Evolutionary conservation across 2,329 filamentous ascomycete genomes (phyloP), one percentile per base, ranked within the genome.

Genomic region (Colletotrichum chrysophilum): DNA sequence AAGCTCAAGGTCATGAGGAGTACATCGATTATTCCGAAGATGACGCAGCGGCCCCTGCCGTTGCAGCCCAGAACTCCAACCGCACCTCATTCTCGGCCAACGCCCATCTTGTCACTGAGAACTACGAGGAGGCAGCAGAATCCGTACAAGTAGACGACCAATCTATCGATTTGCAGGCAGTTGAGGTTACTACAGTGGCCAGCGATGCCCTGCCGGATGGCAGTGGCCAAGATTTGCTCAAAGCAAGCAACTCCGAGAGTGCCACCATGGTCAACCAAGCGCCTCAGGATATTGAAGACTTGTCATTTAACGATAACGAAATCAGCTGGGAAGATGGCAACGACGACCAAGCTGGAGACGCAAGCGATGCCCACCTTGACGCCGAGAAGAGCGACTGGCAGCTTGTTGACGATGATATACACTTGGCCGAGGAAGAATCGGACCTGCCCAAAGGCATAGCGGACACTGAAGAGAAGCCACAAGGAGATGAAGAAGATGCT

Each of bases 121-220:
- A 13, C 7, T 64, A 48, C 18, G 34, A 69, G 12, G 32, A 55
- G 5, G 6, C 18, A 13, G 65, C 38, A 34, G 21, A 8, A 30
- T 13, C 26, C 16, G 34, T 43, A 80, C 77, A 74, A 78, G n/a
- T 60, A 69, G 61, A 78, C 80, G 69, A 84, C 80, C 72, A 69
- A 58, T 60, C 48, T 36, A 67, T 71, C 43, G 70, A 61, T 52
- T 13, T 64, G 21, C 56, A 65, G 30, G 65, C 30, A 4, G 64
- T 30, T 8, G 70, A 76, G 18, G 24, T 34, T 4, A 14, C 58
- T n/a, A 16, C 32, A 38, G 34, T 64, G 24, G 34, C 43, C 5
- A 21, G 48, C 32, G 74, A 76, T 48, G n/a, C 21, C 38, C 43
- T 36, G 7, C 56, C 12, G 24, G 28, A 69, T 28, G 48, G 43